A percentile compares a stretch with the other conserved stretches of the same genome.
Evolutionary conservation across 2,329 filamentous ascomycete genomes (phyloP).

Genomic region (Mariannaea sp.): DNA sequence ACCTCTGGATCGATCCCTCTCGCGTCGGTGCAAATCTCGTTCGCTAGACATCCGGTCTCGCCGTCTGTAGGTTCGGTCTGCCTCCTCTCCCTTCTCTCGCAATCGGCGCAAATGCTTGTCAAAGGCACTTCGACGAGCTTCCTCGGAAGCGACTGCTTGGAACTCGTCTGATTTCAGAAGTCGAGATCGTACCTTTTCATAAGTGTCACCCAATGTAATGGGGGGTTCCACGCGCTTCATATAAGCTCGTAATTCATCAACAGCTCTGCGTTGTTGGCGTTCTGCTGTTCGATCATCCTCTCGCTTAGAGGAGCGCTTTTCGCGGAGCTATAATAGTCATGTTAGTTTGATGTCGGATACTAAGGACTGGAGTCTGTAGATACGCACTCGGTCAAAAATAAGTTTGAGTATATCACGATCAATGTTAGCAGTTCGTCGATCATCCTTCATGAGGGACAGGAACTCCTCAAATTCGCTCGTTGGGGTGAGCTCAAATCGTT

Average conservation of each 20-base stretch:
- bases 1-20: slow-evolving; percentile 61
- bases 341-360: slow-evolving; percentile 11
- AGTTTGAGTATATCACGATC: slow-evolving; percentile 77
- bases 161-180: slow-evolving; percentile 85
- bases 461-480: slow-evolving; percentile 92
- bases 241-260: slow-evolving; percentile 81
- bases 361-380: neutral
- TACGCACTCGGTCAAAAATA: slow-evolving; percentile 80
- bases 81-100: slow-evolving; percentile 88
- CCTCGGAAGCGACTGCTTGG: slow-evolving; percentile 79
- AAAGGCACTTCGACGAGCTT: slow-evolving; percentile 81
- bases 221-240: slow-evolving; percentile 92
- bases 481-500: slow-evolving; percentile 86
- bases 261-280: slow-evolving; percentile 80
- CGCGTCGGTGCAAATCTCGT: slow-evolving; percentile 63
- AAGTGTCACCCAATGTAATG: slow-evolving; percentile 76
- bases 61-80: slow-evolving; percentile 66
- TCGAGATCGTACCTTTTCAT: slow-evolving; percentile 82
- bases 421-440: slow-evolving; percentile 87
- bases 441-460: slow-evolving; percentile 77
- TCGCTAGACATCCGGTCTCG: slow-evolving; percentile 61
- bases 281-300: slow-evolving; percentile 88
- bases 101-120: slow-evolving; percentile 89
- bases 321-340: slow-evolving; percentile 65
- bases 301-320: slow-evolving; percentile 77